Evolutionary conservation across 441 rosid genomes (phyloP).

Genomic region (Arabidopsis hybrid): DNA sequence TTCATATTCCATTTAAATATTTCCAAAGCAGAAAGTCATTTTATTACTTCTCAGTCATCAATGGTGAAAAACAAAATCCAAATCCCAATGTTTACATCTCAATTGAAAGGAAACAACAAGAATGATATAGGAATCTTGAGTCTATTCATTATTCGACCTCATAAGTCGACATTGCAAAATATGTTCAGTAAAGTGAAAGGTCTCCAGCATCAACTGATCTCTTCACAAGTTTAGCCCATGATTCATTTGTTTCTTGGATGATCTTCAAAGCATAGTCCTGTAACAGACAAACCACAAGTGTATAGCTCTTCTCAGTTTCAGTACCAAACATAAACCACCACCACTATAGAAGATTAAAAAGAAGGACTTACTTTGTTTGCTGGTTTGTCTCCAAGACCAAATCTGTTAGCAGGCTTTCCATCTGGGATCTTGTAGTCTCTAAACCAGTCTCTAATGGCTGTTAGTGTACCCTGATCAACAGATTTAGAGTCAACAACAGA

Average conservation of each 20-base stretch:
- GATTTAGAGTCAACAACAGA: neutral
- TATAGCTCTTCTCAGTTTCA: slow-evolving; percentile 14
- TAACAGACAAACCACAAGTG: neutral
- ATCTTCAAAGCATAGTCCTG: slow-evolving; percentile 93
- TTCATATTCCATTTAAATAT: neutral
- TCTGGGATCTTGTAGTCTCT: slow-evolving; percentile 97
- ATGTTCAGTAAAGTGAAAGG: slow-evolving; percentile 59
- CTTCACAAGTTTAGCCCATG: slow-evolving; percentile 89
- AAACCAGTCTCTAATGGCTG: slow-evolving; percentile 92
- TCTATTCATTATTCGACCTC: slow-evolving; percentile 17
- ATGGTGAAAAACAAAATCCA: slow-evolving; percentile 15
- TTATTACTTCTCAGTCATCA: slow-evolving; percentile 28
- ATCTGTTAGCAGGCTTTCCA: slow-evolving; percentile 96
- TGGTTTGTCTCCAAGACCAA: slow-evolving; percentile 94
- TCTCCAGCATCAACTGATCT: slow-evolving; percentile 78
- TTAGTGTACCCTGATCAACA: slow-evolving; percentile 79
- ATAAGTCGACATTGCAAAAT: slow-evolving; percentile 19
- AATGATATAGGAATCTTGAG: slow-evolving; percentile 24
- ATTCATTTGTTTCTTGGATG: slow-evolving; percentile 82
- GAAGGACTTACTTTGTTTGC: slow-evolving; percentile 70
- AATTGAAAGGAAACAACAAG: slow-evolving; percentile 11
- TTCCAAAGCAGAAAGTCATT: neutral
- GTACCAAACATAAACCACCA: slow-evolving; percentile 24
- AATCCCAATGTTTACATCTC: slow-evolving; percentile 24
- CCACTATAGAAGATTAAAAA: neutral